Evolutionary conservation across 164 flowering plant species (phyloP).

Genomic region (Magnolia changhungtana): DNA sequence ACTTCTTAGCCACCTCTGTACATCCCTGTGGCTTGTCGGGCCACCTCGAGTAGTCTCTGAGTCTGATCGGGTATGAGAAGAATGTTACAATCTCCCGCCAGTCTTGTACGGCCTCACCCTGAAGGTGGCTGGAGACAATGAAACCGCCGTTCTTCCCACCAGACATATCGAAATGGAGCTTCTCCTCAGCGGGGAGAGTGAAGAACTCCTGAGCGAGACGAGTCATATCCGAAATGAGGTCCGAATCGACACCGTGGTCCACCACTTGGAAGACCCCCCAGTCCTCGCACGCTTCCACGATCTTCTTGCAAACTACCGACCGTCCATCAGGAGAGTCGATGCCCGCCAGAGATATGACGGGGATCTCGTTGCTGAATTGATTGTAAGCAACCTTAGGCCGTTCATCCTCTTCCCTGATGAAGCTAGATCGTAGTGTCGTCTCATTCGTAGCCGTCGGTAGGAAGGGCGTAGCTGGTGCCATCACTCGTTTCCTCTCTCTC

Average conservation of each 20-base stretch:
- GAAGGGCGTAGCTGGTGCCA: slow-evolving; percentile 12
- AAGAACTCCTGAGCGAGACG: slow-evolving; percentile 61
- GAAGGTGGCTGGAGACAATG: slow-evolving; percentile 76
- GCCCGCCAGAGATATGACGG: slow-evolving; percentile 66
- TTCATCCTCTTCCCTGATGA: slow-evolving; percentile 79
- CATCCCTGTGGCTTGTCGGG: slow-evolving; percentile 85
- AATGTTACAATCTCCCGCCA: slow-evolving; percentile 83
- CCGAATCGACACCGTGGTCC: slow-evolving; percentile 68
- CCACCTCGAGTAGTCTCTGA: slow-evolving; percentile 81
- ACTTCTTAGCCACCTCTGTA: slow-evolving; percentile 44
- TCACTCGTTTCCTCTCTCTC: slow-evolving; percentile 3
- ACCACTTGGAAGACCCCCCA: slow-evolving; percentile 90
- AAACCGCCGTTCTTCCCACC: slow-evolving; percentile 87
- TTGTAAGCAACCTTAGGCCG: slow-evolving; percentile 77
- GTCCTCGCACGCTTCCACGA: slow-evolving; percentile 74
- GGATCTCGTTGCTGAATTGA: slow-evolving; percentile 64
- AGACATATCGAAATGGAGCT: slow-evolving; percentile 76
- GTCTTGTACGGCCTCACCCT: slow-evolving; percentile 86
- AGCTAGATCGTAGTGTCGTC: slow-evolving; percentile 45
- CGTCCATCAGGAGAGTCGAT: slow-evolving; percentile 48
- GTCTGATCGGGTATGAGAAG: slow-evolving; percentile 69
- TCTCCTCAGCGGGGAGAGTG: slow-evolving; percentile 68
- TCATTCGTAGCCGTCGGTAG: slow-evolving; percentile 24
- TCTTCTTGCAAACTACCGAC: slow-evolving; percentile 46
- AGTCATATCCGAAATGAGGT: slow-evolving; percentile 57